phyloP scores from a whole-genome alignment of 2,329 filamentous ascomycete genomes.

The Bipolaris victoriae region DNA sequence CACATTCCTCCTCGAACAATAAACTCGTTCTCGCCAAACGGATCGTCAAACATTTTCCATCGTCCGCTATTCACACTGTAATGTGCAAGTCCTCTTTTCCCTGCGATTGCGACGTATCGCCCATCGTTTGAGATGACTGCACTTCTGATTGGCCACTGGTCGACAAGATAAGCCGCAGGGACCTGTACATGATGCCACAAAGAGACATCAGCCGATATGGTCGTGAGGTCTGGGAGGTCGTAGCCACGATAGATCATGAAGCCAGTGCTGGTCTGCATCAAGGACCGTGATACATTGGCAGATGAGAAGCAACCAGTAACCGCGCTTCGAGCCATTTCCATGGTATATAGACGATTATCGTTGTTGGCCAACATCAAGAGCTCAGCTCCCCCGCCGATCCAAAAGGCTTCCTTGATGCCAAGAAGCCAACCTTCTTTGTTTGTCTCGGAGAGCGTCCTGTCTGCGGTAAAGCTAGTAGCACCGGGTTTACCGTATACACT shows the following conservation, averaged over 20 bases:
- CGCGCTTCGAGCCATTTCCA: constrained; percentile 95
- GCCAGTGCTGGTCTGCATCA: constrained; percentile 85
- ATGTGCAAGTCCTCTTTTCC: constrained; percentile 86
- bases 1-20: constrained; percentile 95
- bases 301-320: constrained; percentile 89
- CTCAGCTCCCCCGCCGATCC: constrained; percentile 88
- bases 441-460: constrained; percentile 65
- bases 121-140: constrained; percentile 90
- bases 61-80: constrained; percentile 93
- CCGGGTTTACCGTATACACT: constrained; percentile 94
- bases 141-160: constrained; percentile 91
- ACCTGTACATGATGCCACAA: constrained; percentile 95
- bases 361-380: constrained; percentile 74
- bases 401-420: constrained; percentile 77
- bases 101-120: constrained; percentile 94
- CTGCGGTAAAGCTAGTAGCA: constrained; percentile 79
- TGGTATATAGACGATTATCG: constrained; percentile 80
- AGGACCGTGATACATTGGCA: constrained; percentile 85
- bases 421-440: constrained; percentile 86
- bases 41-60: constrained; percentile 92
- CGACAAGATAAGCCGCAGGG: constrained; percentile 80
- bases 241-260: constrained; percentile 94
- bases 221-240: constrained; percentile 86
- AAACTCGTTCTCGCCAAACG: constrained; percentile 84
- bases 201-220: constrained; percentile 88